Evolutionary conservation across 2,329 filamentous ascomycete species (phyloP), one percentile per base, ranked within the genome.

Genomic region (Alternaria sp.): DNA sequence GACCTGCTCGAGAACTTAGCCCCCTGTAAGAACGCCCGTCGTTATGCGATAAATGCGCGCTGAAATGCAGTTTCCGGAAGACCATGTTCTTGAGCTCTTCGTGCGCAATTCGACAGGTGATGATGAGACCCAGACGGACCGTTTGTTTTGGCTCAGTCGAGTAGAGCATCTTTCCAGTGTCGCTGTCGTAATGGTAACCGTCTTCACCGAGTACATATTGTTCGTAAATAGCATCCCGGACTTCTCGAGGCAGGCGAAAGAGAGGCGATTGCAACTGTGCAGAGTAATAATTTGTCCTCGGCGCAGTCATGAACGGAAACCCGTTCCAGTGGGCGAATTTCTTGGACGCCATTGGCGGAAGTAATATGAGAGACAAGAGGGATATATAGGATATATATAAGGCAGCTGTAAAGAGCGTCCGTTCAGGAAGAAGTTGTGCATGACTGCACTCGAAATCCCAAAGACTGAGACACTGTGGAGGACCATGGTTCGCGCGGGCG

Each of bases 31-130:
- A 37, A 9, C 1, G 15, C 0, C 7, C 33, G 1, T 37, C 33
- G 0, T 37, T 1, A 5, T 37, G 1, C 0, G 33, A 37, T 0
- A 2, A 0, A n/a, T 37, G 33, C 0, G 33, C 0, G 0, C 1
- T 37, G 33, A 37, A 37, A 2, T 37, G 14, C 0, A 37, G 4
- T 10, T 37, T 37, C 0, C 33, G 7, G 15, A 37, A 37, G 7
- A 37, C 33, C 0, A 37, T 37, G 7, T 15, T 0, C 33, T 37
- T 37, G 0, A 37, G 33, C 33, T 37, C 33, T 37, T 37, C 33
- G 8, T 37, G 15, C 0, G 33, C 33, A 37, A 37, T 37, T 23
- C 58, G 10, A 2, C 37, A 55, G 0, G 15, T 25, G 15, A 47
- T 47, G 1, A 47, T 5, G 0, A 47, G 45, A 10, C 45, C 21